Evolutionary conservation across 139 green algal genomes (phyloP).

Genomic region (Picochlorum sp.): DNA sequence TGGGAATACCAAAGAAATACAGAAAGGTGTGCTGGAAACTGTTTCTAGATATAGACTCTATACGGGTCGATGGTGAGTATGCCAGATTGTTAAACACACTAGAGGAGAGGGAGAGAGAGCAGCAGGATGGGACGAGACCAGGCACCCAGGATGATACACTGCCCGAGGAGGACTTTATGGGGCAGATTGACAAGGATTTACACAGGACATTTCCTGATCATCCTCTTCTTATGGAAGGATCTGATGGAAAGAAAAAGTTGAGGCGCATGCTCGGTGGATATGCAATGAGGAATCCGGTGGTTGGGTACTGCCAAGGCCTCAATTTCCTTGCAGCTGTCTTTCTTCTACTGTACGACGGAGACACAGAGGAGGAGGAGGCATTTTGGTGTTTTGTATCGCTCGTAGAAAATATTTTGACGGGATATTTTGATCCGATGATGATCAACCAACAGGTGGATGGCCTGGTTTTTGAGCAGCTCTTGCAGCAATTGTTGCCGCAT

Average conservation of each 20-base stretch:
- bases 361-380: conserved; percentile 73
- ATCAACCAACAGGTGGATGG: conserved; percentile 69
- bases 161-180: conserved; percentile 33
- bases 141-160: neutral
- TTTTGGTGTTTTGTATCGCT: conserved; percentile 77
- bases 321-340: conserved; percentile 80
- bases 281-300: conserved; percentile 49
- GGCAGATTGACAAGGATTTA: conserved; percentile 81
- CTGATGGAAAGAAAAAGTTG: conserved; percentile 43
- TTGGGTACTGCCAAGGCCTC: conserved; percentile 83
- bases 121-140: neutral
- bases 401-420: conserved; percentile 57
- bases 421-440: conserved; percentile 75
- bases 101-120: neutral
- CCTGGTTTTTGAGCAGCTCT: conserved; percentile 50
- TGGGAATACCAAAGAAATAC: conserved; percentile 35
- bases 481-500: conserved; percentile 42
- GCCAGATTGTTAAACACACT: neutral
- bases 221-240: conserved; percentile 45
- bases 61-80: conserved; percentile 37
- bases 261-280: conserved; percentile 66
- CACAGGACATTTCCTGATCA: conserved; percentile 70
- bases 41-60: conserved; percentile 41
- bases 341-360: conserved; percentile 51
- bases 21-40: conserved; percentile 36